A percentile compares a stretch with the other conserved stretches of the same genome.
Evolutionary conservation across 192 early-diverging fungal genomes (phyloP).

Genomic region (Gamsiella multidivaricata): DNA sequence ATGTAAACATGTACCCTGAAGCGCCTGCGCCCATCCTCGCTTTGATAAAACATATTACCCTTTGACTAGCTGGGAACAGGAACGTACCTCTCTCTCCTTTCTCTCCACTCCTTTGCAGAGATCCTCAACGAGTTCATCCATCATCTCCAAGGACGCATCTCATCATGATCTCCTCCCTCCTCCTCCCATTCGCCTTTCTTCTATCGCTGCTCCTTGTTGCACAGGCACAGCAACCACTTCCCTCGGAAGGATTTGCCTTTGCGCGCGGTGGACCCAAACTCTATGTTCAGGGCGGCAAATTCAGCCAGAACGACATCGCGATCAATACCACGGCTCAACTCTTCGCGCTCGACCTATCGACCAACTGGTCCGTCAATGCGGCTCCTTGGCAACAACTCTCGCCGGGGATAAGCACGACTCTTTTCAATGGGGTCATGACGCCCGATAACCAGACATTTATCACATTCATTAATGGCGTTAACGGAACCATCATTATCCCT

Average conservation of each 20-base stretch:
- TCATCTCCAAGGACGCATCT: background rate
- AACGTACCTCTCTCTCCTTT: too few relatives aligned
- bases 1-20: too few relatives aligned
- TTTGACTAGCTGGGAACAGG: too few relatives aligned
- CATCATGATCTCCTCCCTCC: background rate
- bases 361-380: background rate
- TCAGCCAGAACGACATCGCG: background rate
- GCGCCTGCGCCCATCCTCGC: too few relatives aligned
- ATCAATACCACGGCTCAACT: background rate
- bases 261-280: conserved; percentile 24
- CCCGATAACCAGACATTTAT: conserved; percentile 29
- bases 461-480: background rate
- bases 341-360: conserved; percentile 29
- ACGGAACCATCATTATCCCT: background rate
- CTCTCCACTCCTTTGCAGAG: too few relatives aligned
- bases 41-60: too few relatives aligned
- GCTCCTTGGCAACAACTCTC: conserved; percentile 19
- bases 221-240: background rate
- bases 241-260: conserved; percentile 21
- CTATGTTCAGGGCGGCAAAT: conserved; percentile 15
- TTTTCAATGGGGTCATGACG: conserved; percentile 2
- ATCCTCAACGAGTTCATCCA: too few relatives aligned
- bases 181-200: background rate
- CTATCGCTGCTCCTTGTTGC: background rate
- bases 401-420: background rate